phyloP scores from a whole-genome alignment of 805 yeast genomes.

The Yamadazyma kitorensis region DNA sequence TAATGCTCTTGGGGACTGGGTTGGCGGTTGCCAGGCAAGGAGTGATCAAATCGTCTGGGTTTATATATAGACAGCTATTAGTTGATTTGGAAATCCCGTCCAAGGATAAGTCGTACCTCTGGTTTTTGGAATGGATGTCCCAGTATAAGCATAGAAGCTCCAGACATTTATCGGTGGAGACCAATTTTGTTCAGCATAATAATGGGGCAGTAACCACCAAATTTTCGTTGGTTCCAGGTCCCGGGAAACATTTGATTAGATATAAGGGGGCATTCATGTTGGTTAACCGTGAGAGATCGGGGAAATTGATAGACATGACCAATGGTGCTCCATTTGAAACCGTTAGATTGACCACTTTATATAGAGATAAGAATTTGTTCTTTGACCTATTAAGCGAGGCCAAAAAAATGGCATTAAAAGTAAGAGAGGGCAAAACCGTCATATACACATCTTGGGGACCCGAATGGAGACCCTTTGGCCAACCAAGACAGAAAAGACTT shows the following conservation, averaged over 20 bases:
- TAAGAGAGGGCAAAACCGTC: constrained; percentile 91
- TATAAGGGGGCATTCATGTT: constrained; percentile 87
- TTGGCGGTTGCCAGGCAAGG: constrained; percentile 76
- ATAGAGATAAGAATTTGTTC: constrained; percentile 73
- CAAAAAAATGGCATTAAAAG: constrained; percentile 71
- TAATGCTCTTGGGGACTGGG: constrained; percentile 92
- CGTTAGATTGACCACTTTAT: constrained; percentile 87
- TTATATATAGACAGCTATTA: constrained; percentile 76
- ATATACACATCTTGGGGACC: constrained; percentile 95
- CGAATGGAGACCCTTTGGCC: constrained; percentile 98
- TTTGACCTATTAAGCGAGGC: constrained; percentile 77
- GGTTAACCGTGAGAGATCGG: constrained; percentile 87
- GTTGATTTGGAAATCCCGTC: constrained; percentile 93
- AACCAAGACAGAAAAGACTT: constrained; percentile 82
- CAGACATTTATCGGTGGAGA: constrained; percentile 87
- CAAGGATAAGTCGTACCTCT: constrained; percentile 86
- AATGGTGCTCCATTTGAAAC: constrained; percentile 96
- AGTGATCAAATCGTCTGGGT: constrained; percentile 55
- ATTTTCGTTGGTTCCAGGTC: constrained; percentile 93
- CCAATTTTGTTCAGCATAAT: constrained; percentile 82
- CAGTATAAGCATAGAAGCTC: constrained; percentile 70
- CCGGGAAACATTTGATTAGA: constrained; percentile 85
- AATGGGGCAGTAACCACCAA: constrained; percentile 88
- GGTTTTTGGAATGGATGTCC: constrained; percentile 98
- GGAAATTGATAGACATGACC: constrained; percentile 81